Percentiles rank a stretch among this genome's conserved stretches.
phyloP scores from a whole-genome alignment of 306 rosid species.

The Lathyrus tuberosus region DNA sequence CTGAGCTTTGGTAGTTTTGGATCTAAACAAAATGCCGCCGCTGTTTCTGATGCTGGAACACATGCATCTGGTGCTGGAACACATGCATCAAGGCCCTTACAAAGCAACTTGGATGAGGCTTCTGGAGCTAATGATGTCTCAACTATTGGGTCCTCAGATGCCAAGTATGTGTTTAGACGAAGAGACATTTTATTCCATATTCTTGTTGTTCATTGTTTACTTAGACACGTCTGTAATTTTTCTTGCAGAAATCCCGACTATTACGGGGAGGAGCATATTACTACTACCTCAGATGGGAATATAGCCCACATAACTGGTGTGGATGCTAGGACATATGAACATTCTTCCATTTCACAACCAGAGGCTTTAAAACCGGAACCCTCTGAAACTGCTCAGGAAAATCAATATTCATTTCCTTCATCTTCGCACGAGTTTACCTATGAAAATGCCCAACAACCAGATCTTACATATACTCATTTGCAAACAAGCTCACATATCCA shows the following conservation, averaged over 20 bases:
- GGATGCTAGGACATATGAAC: conserved; percentile 62
- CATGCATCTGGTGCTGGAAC: conserved; percentile 54
- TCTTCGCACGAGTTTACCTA: conserved; percentile 78
- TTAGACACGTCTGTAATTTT: conserved; percentile 12
- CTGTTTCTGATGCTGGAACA: conserved; percentile 52
- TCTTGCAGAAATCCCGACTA: conserved; percentile 78
- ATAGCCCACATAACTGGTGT: conserved; percentile 66
- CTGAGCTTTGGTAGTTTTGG: conserved; percentile 99
- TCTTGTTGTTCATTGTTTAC: conserved; percentile 30
- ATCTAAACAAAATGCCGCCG: conserved; percentile 52
- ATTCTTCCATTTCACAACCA: conserved; percentile 72
- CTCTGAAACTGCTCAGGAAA: conserved; percentile 67
- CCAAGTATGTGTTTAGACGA: conserved; percentile 53
- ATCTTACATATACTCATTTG: conserved; percentile 63
- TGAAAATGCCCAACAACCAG: conserved; percentile 69
- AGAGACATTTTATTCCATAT: conserved; percentile 9
- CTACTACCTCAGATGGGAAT: conserved; percentile 65
- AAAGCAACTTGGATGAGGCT: conserved; percentile 72
- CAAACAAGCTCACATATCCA: conserved; percentile 83
- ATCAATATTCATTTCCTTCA: conserved; percentile 75
- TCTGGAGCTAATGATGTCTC: conserved; percentile 69
- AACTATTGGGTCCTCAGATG: conserved; percentile 66
- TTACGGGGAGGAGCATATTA: conserved; percentile 79
- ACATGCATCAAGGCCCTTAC: conserved; percentile 54
- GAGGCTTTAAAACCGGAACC: conserved; percentile 78